Base-by-base conservation (phyloP, 257 asterid species). In the Gentiana dahurica region DNA sequence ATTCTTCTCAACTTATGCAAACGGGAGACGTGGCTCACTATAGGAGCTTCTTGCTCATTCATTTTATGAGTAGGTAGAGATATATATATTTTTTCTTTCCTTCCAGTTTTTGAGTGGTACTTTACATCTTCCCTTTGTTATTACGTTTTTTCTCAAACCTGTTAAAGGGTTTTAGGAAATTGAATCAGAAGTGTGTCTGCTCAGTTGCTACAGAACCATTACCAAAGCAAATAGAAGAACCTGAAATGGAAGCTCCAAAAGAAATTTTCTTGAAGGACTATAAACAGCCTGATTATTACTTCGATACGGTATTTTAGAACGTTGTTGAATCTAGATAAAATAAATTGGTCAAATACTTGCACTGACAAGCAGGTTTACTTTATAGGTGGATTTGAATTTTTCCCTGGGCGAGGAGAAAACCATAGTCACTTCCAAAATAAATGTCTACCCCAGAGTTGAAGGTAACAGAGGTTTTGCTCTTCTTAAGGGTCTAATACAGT, bases 211-310 rank as follows among this genome's bases (percentile, higher is more conserved):
- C 98, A 61, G 93, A 85, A 64, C 68, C 79, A 55, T 49, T 66
- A 52, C 58, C 87, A 7, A 83, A 79, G 70, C 81, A 75, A 79
- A 77, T 60, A 15, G 94, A 78, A 71, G 95, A 89, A 66, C 68
- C 81, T 48, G 69, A 43, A 9, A 87, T 88, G 98, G 95, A 83
- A 62, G 36, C 79, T 55, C 97, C 95, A 64, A 88, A 83, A 70
- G 98, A 92, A 82, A 88, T 92, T 34, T 92, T 83, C 46, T 69
- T 92, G 13, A 92, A 88, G 83, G 98, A 92, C 68, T 88, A 88
- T 83, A 85, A 85, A 73, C 87, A 80, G 69, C 95, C 98, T 24
- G 90, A 81, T 63, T 92, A 85, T 73, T 88, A 71, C 59, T 88
- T 92, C 63, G 97, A 92, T 32, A 68, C 77, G 76, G 97, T 88